Conservation (phyloP, 768 basidiomycete species). For the Lactifluus echinatus region DNA sequence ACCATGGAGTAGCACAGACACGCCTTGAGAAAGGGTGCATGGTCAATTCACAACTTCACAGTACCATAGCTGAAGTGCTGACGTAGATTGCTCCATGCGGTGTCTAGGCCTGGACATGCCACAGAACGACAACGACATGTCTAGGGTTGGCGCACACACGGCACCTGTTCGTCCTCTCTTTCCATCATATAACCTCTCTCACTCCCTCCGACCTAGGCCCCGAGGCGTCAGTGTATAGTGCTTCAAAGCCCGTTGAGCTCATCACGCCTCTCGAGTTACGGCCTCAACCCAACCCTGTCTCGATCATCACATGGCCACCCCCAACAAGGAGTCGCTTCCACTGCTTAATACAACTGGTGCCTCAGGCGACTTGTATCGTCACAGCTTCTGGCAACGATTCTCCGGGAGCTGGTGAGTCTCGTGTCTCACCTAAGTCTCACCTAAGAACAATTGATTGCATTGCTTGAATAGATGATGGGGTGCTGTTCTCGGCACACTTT, state of each 20-base stretch:
- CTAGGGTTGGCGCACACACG: neutral
- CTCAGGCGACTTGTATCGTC: neutral
- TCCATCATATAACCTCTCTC: neutral
- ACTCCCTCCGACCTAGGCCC: neutral
- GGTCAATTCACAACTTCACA: neutral
- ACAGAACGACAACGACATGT: neutral
- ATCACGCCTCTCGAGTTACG: neutral
- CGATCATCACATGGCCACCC: neutral
- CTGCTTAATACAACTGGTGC: neutral
- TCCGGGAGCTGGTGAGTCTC: too few relatives aligned
- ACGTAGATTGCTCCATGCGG: neutral
- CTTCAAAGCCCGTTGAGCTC: neutral
- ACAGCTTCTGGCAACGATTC: constrained; percentile 12
- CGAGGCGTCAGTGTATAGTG: too few relatives aligned
- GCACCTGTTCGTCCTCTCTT: neutral
- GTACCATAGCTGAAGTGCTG: neutral
- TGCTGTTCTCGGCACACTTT: too few relatives aligned
- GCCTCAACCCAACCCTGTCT: neutral
- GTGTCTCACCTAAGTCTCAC: too few relatives aligned
- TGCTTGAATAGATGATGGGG: too few relatives aligned
- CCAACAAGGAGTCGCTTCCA: neutral
- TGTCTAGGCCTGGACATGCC: neutral
- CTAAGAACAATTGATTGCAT: too few relatives aligned
- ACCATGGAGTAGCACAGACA: neutral
- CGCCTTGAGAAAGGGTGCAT: neutral